Percentiles rank a stretch among this genome's conserved stretches.
phyloP scores from a whole-genome alignment of 139 green algal genomes.

The Pleodorina starrii region DNA sequence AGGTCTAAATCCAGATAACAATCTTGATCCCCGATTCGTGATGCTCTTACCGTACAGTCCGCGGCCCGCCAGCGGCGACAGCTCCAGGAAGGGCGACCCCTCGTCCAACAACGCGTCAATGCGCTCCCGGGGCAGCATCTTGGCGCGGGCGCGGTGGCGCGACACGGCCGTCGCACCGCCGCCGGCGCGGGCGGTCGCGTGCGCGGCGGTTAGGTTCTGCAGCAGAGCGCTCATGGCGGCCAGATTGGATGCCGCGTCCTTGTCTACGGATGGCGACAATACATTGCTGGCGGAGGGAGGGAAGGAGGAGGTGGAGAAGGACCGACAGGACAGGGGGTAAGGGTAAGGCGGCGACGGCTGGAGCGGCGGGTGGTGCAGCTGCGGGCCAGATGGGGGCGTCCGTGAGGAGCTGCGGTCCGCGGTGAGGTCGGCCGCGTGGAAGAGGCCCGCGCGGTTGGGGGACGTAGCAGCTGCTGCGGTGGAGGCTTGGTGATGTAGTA shows the following conservation, averaged over 20 bases:
- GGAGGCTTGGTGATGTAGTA: too few relatives aligned
- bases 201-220: neutral
- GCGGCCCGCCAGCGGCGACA: slow-evolving; percentile 85
- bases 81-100: slow-evolving; percentile 90
- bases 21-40: too few relatives aligned
- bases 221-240: slow-evolving; percentile 45
- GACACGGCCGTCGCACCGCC: slow-evolving; percentile 74
- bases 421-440: too few relatives aligned
- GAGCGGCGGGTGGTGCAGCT: too few relatives aligned
- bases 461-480: too few relatives aligned
- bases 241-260: neutral
- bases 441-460: too few relatives aligned
- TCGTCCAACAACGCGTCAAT: slow-evolving; percentile 84
- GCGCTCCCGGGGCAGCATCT: slow-evolving; percentile 81
- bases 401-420: too few relatives aligned
- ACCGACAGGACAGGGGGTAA: too few relatives aligned
- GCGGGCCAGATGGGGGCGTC: too few relatives aligned
- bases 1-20: too few relatives aligned
- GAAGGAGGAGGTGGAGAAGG: neutral
- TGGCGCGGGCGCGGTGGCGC: slow-evolving; percentile 74
- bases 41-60: slow-evolving; percentile 84
- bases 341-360: too few relatives aligned
- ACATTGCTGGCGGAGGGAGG: slow-evolving; percentile 32
- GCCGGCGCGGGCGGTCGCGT: slow-evolving; percentile 40
- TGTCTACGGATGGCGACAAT: neutral